These are phyloP conservation scores for Noccaea bulbosa DNA, from an alignment of 345 rosid genomes.

Conservation along the genomic window DNA sequence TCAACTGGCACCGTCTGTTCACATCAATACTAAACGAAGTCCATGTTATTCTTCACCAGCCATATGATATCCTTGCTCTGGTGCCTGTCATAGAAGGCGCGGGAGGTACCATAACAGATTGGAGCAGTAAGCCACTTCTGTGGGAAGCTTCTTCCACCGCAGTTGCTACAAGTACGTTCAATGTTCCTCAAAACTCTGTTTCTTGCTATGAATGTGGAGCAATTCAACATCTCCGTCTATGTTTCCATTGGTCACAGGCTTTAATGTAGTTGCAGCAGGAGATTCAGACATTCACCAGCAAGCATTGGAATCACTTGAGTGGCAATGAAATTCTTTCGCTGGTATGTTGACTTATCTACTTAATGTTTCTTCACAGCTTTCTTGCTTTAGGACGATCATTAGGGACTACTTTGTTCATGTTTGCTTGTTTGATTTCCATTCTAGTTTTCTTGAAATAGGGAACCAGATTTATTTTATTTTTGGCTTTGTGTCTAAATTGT, in stretches of 20 bases:
- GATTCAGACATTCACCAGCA: slow-evolving; percentile 61
- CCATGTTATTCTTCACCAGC: slow-evolving; percentile 50
- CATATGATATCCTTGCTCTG: slow-evolving; percentile 88
- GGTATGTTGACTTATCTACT: slow-evolving; percentile 25
- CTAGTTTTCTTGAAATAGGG: slow-evolving; percentile 35
- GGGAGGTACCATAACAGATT: slow-evolving; percentile 85
- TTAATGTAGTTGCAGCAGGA: slow-evolving; percentile 86
- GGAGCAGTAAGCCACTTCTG: slow-evolving; percentile 67
- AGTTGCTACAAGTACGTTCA: slow-evolving; percentile 58
- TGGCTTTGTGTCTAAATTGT: slow-evolving; percentile 37
- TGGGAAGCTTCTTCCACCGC: slow-evolving; percentile 83
- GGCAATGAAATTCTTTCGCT: slow-evolving; percentile 39
- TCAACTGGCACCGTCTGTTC: background rate
- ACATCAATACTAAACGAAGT: slow-evolving; percentile 22
- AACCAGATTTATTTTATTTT: slow-evolving; percentile 37
- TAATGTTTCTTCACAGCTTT: slow-evolving; percentile 24
- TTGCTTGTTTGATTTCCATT: slow-evolving; percentile 29
- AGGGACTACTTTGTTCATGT: slow-evolving; percentile 4
- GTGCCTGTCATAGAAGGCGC: slow-evolving; percentile 92
- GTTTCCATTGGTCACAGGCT: slow-evolving; percentile 55
- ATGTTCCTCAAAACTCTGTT: background rate
- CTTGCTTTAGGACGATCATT: slow-evolving; percentile 11
- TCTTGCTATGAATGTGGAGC: slow-evolving; percentile 4
- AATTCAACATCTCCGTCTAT: slow-evolving; percentile 16
- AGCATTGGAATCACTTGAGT: slow-evolving; percentile 47